Percentiles rank a stretch among this genome's conserved stretches.
Evolutionary conservation across 2,329 filamentous ascomycete species (phyloP).

Genomic region (Diaporthe longicolla): DNA sequence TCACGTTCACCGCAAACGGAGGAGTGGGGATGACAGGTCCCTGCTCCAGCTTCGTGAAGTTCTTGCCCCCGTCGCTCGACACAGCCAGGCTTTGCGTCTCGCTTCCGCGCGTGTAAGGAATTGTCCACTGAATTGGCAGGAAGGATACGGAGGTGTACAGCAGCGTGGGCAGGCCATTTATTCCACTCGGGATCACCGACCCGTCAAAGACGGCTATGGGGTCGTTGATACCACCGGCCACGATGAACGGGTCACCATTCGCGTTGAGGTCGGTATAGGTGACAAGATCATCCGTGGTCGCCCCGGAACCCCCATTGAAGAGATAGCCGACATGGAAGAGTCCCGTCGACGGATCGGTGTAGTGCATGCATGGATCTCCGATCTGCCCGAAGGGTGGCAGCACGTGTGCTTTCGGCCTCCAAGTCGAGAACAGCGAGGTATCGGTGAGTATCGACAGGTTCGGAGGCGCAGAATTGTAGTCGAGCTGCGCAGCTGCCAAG

Average conservation of each 20-base stretch:
- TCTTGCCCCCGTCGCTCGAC: conserved; percentile 50
- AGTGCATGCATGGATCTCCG: conserved; percentile 61
- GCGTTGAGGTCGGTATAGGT: conserved; percentile 54
- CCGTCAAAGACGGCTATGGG: conserved; percentile 61
- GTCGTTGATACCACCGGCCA: conserved; percentile 49
- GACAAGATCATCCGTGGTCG: conserved; percentile 59
- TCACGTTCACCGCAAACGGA: conserved; percentile 57
- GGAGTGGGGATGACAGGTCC: conserved; percentile 56
- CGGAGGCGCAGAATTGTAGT: conserved; percentile 55
- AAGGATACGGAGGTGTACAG: conserved; percentile 61
- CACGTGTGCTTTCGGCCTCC: conserved; percentile 54
- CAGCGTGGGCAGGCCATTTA: conserved; percentile 59
- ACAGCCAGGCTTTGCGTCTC: conserved; percentile 62
- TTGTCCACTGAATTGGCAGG: conserved; percentile 61
- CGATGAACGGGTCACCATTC: conserved; percentile 53
- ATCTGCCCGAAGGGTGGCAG: conserved; percentile 57
- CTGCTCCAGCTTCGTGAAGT: conserved; percentile 56
- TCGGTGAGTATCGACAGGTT: conserved; percentile 57
- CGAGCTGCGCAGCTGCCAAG: conserved; percentile 37
- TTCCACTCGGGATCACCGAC: conserved; percentile 58
- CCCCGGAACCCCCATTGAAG: conserved; percentile 53
- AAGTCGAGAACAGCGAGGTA: conserved; percentile 52
- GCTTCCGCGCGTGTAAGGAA: conserved; percentile 41
- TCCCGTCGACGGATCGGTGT: conserved; percentile 59
- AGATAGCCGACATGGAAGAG: conserved; percentile 61